A percentile compares a stretch with the other conserved stretches of the same genome.
Evolutionary conservation across 176 grass and related monocot species (phyloP).

Genomic region (Oryza meridionalis): DNA sequence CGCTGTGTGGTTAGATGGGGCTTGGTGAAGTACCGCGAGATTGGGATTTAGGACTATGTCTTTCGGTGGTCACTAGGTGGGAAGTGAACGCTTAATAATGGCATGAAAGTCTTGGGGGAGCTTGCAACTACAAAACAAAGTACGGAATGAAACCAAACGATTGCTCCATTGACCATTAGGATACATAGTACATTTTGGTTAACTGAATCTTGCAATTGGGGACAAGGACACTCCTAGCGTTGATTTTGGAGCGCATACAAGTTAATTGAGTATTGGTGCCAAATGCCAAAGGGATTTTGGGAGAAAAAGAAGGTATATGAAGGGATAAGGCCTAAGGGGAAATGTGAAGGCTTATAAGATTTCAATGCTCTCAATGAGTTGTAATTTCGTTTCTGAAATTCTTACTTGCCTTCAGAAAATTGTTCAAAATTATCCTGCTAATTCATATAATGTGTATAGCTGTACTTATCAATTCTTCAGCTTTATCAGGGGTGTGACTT

Average conservation of each 20-base stretch:
- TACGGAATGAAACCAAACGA: not conserved
- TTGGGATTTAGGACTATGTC: not conserved
- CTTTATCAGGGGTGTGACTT: not conserved
- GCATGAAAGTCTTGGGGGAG: not conserved
- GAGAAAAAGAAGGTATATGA: not conserved
- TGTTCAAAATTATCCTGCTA: conserved; percentile 17
- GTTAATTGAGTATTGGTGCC: too few species aligned
- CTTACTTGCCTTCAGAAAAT: not conserved
- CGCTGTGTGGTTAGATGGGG: not conserved
- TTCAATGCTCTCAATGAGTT: not conserved
- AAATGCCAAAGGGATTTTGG: not conserved
- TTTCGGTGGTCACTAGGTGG: not conserved
- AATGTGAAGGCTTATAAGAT: not conserved
- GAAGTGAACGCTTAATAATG: not conserved
- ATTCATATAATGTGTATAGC: not conserved
- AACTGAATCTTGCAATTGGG: not conserved
- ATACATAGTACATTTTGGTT: not conserved
- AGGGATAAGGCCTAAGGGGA: not conserved
- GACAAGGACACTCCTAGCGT: not conserved
- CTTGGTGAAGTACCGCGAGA: not conserved
- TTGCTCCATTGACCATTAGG: not conserved
- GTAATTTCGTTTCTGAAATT: not conserved
- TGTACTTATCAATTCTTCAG: not conserved
- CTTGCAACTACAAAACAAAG: not conserved
- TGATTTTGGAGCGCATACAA: not conserved